These are phyloP conservation scores for Cyberlindnera meyerae DNA, from an alignment of 805 yeast genomes.

Conservation along the genomic window DNA sequence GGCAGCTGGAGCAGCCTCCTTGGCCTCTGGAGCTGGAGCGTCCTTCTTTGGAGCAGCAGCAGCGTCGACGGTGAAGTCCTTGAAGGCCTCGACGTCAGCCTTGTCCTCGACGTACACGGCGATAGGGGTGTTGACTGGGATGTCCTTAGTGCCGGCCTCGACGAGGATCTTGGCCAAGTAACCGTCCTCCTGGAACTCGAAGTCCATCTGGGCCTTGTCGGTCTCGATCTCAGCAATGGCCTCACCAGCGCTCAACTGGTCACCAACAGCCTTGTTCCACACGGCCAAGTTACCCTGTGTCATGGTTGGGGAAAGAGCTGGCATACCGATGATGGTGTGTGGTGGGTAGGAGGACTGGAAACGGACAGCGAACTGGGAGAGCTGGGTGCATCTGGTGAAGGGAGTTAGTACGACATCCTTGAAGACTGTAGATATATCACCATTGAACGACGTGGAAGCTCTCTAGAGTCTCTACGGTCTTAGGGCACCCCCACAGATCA, in stretches of 20 bases:
- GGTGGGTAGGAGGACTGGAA: constrained; percentile 50
- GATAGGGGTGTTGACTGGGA: constrained; percentile 92
- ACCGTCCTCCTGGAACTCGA: constrained; percentile 97
- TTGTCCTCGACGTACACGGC: constrained; percentile 92
- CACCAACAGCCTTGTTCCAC: constrained; percentile 91
- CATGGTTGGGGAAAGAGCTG: constrained; percentile 99
- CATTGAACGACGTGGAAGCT: no score
- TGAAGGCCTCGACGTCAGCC: constrained; percentile 82
- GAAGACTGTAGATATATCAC: no score
- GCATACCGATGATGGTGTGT: constrained; percentile 92
- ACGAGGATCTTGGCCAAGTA: constrained; percentile 81
- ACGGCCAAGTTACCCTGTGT: constrained; percentile 87
- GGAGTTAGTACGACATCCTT: constrained; percentile 9
- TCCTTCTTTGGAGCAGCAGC: constrained; percentile 29
- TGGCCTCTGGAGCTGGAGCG: constrained; percentile 23
- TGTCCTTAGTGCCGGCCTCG: constrained; percentile 80
- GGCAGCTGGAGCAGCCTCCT: constrained; percentile 19
- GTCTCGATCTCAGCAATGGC: constrained; percentile 96
- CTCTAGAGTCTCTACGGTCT: no score
- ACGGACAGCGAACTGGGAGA: constrained; percentile 17
- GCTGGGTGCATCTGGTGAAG: constrained; percentile 14
- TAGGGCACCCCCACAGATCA: no score
- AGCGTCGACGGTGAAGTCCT: constrained; percentile 78
- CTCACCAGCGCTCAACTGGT: constrained; percentile 84
- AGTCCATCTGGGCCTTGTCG: constrained; percentile 97